These are phyloP conservation scores for Castanospermum australe DNA, from an alignment of 306 rosid genomes.

Conservation along the genomic window DNA sequence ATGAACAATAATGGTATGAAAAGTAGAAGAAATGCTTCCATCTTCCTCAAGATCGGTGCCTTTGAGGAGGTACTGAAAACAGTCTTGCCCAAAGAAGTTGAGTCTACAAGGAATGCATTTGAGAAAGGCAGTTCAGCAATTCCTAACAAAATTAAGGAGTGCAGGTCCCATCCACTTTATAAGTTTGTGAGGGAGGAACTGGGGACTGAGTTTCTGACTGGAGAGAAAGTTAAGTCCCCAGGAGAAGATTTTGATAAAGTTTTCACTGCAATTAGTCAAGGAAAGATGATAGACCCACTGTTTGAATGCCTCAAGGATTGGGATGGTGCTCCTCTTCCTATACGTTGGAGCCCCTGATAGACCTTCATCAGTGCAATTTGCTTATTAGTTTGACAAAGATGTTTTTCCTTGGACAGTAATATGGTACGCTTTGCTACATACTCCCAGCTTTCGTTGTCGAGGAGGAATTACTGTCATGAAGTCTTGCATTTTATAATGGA, in stretches of 20 bases:
- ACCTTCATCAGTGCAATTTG: background rate
- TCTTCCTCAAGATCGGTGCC: slow-evolving; percentile 31
- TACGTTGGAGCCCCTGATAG: background rate
- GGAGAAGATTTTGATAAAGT: slow-evolving; percentile 24
- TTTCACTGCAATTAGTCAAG: slow-evolving; percentile 10
- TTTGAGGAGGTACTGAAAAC: slow-evolving; percentile 36
- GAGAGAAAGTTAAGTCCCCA: slow-evolving; percentile 13
- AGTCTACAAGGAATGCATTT: slow-evolving; percentile 21
- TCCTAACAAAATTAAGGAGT: slow-evolving; percentile 30
- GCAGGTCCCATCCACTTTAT: slow-evolving; percentile 23
- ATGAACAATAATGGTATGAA: slow-evolving; percentile 10
- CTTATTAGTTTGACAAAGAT: background rate
- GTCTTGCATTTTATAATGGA: background rate
- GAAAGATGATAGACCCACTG: slow-evolving; percentile 6
- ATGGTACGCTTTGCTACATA: background rate
- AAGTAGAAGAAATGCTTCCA: slow-evolving; percentile 9
- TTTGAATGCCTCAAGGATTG: slow-evolving; percentile 8
- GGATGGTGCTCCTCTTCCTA: slow-evolving; percentile 6
- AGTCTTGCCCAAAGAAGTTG: slow-evolving; percentile 35
- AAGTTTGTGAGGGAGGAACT: slow-evolving; percentile 20
- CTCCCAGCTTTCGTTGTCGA: background rate
- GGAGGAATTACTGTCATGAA: background rate
- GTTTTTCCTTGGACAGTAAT: background rate
- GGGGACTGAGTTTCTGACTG: slow-evolving; percentile 10
- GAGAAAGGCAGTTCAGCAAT: slow-evolving; percentile 24